Base-by-base conservation (phyloP, 331 rosid species). In the Quercus phellos region DNA sequence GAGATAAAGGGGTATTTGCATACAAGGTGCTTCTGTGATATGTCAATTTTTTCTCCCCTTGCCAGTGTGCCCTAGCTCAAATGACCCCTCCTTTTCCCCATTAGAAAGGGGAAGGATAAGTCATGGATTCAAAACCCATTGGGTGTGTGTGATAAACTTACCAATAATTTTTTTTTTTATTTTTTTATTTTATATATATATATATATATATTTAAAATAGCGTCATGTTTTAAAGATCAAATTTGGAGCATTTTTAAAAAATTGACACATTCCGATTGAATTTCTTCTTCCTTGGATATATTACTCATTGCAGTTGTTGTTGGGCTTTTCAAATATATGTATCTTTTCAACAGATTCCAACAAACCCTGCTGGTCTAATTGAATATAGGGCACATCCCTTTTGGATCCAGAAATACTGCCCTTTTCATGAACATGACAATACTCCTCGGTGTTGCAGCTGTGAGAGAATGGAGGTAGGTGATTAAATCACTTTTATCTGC, bases 311-410 rank as follows among this genome's bases (percentile, higher is more conserved):
- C 82, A 58, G 80, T 86, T 84, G 88, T 84, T 79, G 84, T 87
- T 81, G 84, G 76, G 79, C 3, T 77, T 84, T 84, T 87, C 78
- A 85, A 58, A 79, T 30, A 91, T 86, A 84, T 83, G 84, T 79
- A 79, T 83, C 86, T 89, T 88, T 73, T 83, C 87, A 85, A 86
- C 98, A 93, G 97, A 95, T 95, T 91, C 98, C 98, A 85, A 95
- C 98, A 88, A 93, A 95, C 87, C 89, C 78, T 93, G 93, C 91
- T 87, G 98, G 99, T 91, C 98, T 95, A 86, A 91, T 93, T 93
- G 98, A 93, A 91, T 95, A 94, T 90, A 95, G 99, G 96, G 99
- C 98, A 80, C 99, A 95, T 89, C 99, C 99, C 34, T 95, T 93
- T 84, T 95, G 99, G 99, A 82, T 86, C 83, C 99, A 95, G 80